Evolutionary conservation across 73 alveolate species (phyloP).

Genomic region (Paraurostyla sp.): DNA sequence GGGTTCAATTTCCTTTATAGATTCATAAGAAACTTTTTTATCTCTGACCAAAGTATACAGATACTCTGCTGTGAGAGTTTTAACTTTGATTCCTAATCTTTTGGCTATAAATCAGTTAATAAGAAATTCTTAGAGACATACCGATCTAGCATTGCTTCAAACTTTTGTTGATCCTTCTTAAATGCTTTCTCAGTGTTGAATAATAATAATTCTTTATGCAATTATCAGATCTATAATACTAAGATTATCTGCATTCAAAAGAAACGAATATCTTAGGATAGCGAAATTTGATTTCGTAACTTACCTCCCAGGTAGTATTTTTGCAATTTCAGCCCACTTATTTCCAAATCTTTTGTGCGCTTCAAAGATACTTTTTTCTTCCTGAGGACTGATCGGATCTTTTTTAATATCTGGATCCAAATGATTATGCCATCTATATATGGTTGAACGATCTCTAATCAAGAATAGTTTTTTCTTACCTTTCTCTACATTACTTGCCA

Average conservation of each 20-base stretch:
- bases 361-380: conserved; percentile 98
- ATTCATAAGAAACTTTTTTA: conserved; percentile 65
- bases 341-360: conserved; percentile 93
- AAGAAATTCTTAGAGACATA: not conserved
- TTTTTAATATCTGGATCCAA: conserved; percentile 97
- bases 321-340: conserved; percentile 95
- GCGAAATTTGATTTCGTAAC: not conserved
- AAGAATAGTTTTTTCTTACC: not conserved
- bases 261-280: not conserved
- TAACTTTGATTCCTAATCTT: conserved; percentile 48
- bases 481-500: conserved; percentile 98
- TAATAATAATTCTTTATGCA: conserved; percentile 92
- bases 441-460: not conserved
- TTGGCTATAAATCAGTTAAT: conserved; percentile 22
- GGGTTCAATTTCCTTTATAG: conserved; percentile 56
- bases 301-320: conserved; percentile 86
- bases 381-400: conserved; percentile 95
- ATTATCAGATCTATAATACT: conserved; percentile 85
- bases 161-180: conserved; percentile 82
- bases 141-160: conserved; percentile 62
- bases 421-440: conserved; percentile 98
- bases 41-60: conserved; percentile 63
- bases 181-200: conserved; percentile 87
- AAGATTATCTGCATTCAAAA: not conserved
- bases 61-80: conserved; percentile 66